Conservation (phyloP, 1,284 basidiomycete species). For the Pyrrhoderma noxium region DNA sequence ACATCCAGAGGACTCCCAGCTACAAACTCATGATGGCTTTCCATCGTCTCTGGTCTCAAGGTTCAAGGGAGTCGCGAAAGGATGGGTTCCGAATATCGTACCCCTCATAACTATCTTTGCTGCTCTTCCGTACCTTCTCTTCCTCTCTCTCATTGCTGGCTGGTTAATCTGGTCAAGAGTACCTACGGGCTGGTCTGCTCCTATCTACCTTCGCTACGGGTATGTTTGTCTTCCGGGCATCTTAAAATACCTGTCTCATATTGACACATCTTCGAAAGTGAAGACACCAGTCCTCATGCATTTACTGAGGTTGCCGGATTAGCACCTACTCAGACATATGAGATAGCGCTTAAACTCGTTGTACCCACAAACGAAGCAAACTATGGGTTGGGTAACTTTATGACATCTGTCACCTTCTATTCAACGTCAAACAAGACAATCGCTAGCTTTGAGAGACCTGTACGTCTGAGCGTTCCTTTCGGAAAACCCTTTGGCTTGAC, state of each 20-base stretch:
- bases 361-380: slow-evolving; percentile 64
- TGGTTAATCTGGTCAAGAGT: slow-evolving; percentile 64
- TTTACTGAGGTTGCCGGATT: slow-evolving; percentile 42
- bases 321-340: slow-evolving; percentile 55
- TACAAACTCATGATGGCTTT: not conserved
- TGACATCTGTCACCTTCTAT: slow-evolving; percentile 54
- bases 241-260: slow-evolving; percentile 1
- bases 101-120: slow-evolving; percentile 52
- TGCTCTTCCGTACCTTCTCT: slow-evolving; percentile 52
- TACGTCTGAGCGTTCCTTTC: slow-evolving; percentile 31
- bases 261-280: slow-evolving; percentile 35
- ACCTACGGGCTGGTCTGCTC: slow-evolving; percentile 58
- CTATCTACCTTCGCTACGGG: slow-evolving; percentile 71
- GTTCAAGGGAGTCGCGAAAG: no score
- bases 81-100: slow-evolving; percentile 44
- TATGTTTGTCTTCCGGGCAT: slow-evolving; percentile 28
- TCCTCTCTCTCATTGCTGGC: slow-evolving; percentile 57
- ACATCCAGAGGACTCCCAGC: no score
- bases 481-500: slow-evolving; percentile 52
- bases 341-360: slow-evolving; percentile 57
- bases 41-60: slow-evolving; percentile 33
- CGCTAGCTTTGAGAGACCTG: slow-evolving; percentile 49
- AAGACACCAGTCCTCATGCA: slow-evolving; percentile 56
- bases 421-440: slow-evolving; percentile 57
- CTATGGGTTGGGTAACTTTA: slow-evolving; percentile 71